Percentiles rank a stretch among this genome's conserved stretches.
Evolutionary conservation across 352 stramenopile species (phyloP).

Genomic region (Globisporangium abappressorium): DNA sequence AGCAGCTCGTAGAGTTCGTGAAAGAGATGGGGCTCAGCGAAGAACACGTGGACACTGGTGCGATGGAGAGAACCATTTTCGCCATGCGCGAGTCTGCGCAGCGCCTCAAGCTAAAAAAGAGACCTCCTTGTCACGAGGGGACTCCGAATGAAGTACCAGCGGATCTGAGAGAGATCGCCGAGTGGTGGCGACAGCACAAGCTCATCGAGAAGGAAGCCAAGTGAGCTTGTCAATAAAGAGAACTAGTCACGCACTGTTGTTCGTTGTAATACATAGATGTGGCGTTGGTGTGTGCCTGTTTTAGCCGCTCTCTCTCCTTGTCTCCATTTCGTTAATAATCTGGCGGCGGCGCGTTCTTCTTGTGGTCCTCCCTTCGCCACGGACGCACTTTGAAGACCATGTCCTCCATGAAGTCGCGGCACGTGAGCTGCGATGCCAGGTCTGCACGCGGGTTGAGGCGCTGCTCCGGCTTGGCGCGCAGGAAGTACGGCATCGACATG

Average conservation of each 20-base stretch:
- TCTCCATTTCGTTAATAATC: conserved; percentile 41
- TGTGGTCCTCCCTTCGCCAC: conserved; percentile 54
- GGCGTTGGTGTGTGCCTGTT: no score
- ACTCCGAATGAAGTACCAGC: conserved; percentile 9
- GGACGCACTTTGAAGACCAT: conserved; percentile 75
- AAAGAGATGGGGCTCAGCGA: conserved; percentile 23
- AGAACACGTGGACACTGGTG: neutral
- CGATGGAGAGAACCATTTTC: neutral
- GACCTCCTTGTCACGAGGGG: neutral
- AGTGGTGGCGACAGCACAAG: conserved; percentile 47
- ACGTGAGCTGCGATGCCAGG: conserved; percentile 42
- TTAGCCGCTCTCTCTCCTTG: no score
- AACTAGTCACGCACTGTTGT: neutral
- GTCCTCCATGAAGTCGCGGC: conserved; percentile 83
- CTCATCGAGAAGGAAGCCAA: conserved; percentile 5
- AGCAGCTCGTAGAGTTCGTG: conserved; percentile 32
- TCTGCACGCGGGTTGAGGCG: conserved; percentile 57
- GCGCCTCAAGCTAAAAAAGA: conserved; percentile 16
- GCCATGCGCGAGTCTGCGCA: conserved; percentile 9
- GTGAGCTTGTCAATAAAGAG: neutral
- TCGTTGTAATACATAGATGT: neutral
- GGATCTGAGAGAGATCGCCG: conserved; percentile 34
- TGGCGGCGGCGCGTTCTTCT: conserved; percentile 32
- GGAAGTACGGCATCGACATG: conserved; percentile 88
- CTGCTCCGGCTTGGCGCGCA: conserved; percentile 50